phyloP scores from a whole-genome alignment of 768 basidiomycete genomes.

The Termitomyces sp. region DNA sequence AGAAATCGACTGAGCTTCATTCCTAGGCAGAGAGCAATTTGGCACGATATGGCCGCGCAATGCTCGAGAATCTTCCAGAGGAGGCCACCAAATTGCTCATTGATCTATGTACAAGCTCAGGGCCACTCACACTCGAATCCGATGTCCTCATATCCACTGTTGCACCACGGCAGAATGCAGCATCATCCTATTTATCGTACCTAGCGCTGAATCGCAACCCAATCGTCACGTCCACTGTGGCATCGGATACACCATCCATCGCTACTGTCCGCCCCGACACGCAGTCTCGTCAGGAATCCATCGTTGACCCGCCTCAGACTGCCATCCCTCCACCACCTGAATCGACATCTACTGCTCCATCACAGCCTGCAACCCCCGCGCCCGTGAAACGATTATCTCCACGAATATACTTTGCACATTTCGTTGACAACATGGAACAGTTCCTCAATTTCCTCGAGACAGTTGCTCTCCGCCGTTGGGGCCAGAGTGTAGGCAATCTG shows the following conservation, averaged over 20 bases:
- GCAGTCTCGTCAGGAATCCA: conserved; percentile 29
- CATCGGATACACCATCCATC: conserved; percentile 40
- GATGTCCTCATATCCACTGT: conserved; percentile 26
- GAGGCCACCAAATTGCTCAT: conserved; percentile 90
- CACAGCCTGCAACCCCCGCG: conserved; percentile 16
- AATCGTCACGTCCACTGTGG: conserved; percentile 31
- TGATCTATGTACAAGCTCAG: conserved; percentile 79
- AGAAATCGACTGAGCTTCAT: not conserved
- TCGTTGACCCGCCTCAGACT: conserved; percentile 26
- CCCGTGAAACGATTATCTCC: conserved; percentile 67
- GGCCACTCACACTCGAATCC: conserved; percentile 35
- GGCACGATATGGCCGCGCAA: conserved; percentile 80
- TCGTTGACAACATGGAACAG: conserved; percentile 80
- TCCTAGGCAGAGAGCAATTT: conserved; percentile 78
- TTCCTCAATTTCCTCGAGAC: conserved; percentile 88
- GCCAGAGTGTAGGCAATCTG: conserved; percentile 47
- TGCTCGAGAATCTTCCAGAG: conserved; percentile 76
- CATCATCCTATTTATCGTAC: conserved; percentile 74
- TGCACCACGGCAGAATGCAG: conserved; percentile 21
- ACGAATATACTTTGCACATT: conserved; percentile 86
- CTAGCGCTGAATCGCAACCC: conserved; percentile 65
- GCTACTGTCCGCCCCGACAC: conserved; percentile 37
- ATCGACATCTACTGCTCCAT: conserved; percentile 23
- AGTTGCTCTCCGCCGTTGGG: conserved; percentile 76
- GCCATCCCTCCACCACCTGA: conserved; percentile 25